Percentiles rank a stretch among this genome's conserved stretches.
Conservation (phyloP, 768 basidiomycete species). For the Serendipita sp. region DNA sequence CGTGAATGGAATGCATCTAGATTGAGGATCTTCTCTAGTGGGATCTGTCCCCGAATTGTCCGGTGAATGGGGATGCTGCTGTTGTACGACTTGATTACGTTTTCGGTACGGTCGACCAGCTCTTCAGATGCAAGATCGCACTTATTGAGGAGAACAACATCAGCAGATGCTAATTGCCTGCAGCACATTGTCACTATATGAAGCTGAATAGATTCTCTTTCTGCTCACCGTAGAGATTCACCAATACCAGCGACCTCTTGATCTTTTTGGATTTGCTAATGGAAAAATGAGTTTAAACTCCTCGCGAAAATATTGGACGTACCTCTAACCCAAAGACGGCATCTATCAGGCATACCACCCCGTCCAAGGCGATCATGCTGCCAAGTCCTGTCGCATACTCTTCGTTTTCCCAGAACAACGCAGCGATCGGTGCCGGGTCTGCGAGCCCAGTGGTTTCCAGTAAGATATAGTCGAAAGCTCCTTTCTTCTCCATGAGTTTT, state of each 20-base stretch:
- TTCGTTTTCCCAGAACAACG: slow-evolving; percentile 78
- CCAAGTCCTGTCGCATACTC: slow-evolving; percentile 56
- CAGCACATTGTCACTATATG: background rate
- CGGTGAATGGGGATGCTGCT: slow-evolving; percentile 58
- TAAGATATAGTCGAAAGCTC: slow-evolving; percentile 86
- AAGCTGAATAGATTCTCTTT: too few species aligned
- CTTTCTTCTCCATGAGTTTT: slow-evolving; percentile 72
- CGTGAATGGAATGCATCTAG: slow-evolving; percentile 60
- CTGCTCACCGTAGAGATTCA: slow-evolving; percentile 37
- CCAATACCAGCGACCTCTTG: slow-evolving; percentile 47
- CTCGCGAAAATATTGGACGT: slow-evolving; percentile 7
- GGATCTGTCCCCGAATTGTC: slow-evolving; percentile 58
- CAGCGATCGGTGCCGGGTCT: slow-evolving; percentile 71
- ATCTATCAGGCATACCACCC: slow-evolving; percentile 86
- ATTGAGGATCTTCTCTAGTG: slow-evolving; percentile 59
- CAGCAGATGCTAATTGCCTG: slow-evolving; percentile 87
- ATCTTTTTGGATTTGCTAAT: slow-evolving; percentile 77
- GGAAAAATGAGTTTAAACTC: background rate
- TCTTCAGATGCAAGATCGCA: slow-evolving; percentile 47
- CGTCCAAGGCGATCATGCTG: slow-evolving; percentile 61
- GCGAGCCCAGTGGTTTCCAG: slow-evolving; percentile 93
- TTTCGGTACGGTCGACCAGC: slow-evolving; percentile 34
- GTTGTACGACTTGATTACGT: slow-evolving; percentile 58
- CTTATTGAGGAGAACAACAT: slow-evolving; percentile 89
- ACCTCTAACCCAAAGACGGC: slow-evolving; percentile 62